Evolutionary conservation across 176 grass and related monocot species (phyloP), one percentile per base, ranked within the genome.

Genomic region (Eleusine coracana): DNA sequence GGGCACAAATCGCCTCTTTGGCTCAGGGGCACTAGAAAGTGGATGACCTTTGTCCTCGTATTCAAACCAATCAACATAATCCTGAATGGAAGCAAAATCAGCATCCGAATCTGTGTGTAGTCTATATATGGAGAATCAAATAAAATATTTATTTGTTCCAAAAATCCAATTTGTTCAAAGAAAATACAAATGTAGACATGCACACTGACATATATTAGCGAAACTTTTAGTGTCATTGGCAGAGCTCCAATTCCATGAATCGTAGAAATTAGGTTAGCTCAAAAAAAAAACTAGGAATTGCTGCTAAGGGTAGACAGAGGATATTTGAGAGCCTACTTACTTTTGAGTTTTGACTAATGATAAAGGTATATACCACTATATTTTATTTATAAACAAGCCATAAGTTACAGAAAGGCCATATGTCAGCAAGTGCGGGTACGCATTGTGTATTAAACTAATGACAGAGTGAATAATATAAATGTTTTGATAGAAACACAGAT

Each of bases 21-120:
- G 97, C 81, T 99, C 97, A 50, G 97, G 97, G 64, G 97, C 93
- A 87, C 82, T 99, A 70, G 97, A 99, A 87, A 99, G 97, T 21
- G 97, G 97, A 81, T 96, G 89, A 38, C 93, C 97, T 87, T 93
- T 97, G 75, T 89, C 95, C 34, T 96, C 97, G 67, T 92, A 93
- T 82, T 90, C 91, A 82, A 96, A 99, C 97, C 97, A 99, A 87
- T 99, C 97, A 46, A 94, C 93, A 90, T 96, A 96, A 80, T 94
- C 92, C 97, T 99, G 44, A 56, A 85, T 64, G 37, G 42, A 74
- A 79, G 28, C 50, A 52, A 68, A 79, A 51, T 84, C 46, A 83
- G 27, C 37, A 37, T 5, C 46, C 28, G 76, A 52, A 36, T 87
- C 45, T 0, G 12, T 64, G 27, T 79, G 52, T 66, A 70, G 54